Evolutionary conservation across 192 early-diverging fungal genomes (phyloP).

Genomic region (Podila epigama): DNA sequence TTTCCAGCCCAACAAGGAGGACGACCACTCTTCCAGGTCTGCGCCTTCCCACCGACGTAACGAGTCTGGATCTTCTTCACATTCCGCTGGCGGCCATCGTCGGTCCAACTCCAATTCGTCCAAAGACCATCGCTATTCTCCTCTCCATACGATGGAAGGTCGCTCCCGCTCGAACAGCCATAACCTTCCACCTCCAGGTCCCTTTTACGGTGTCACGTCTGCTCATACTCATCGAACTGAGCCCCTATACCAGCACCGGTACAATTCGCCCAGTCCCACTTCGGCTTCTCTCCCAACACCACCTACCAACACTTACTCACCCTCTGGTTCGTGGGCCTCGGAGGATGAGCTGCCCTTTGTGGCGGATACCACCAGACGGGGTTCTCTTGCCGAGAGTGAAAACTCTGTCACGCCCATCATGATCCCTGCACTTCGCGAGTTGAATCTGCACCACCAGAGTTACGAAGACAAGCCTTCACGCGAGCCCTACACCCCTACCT

Average conservation of each 20-base stretch:
- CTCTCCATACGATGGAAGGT: conserved; percentile 20
- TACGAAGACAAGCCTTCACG: background rate
- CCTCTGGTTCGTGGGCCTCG: conserved; percentile 36
- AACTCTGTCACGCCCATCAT: conserved; percentile 15
- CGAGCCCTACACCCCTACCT: conserved; percentile 1
- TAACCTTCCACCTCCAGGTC: conserved; percentile 6
- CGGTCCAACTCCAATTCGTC: conserved; percentile 23
- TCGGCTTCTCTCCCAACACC: conserved; percentile 35
- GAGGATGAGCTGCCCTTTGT: conserved; percentile 43
- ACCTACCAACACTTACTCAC: conserved; percentile 32
- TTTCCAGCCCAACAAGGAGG: conserved; percentile 18
- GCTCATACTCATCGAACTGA: conserved; percentile 8
- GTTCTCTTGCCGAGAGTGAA: conserved; percentile 10
- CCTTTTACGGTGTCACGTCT: too few species aligned
- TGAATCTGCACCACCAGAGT: background rate
- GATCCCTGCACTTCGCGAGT: conserved; percentile 28
- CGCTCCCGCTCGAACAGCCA: conserved; percentile 28
- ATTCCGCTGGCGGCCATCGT: conserved; percentile 11
- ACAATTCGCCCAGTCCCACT: conserved; percentile 32
- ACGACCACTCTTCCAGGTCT: background rate
- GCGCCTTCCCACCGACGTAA: conserved; percentile 3
- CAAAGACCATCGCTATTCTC: conserved; percentile 35
- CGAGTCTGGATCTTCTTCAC: conserved; percentile 1
- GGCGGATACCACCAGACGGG: conserved; percentile 10
- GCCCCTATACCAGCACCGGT: conserved; percentile 18